Evolutionary conservation across 148 eudicot genomes (phyloP), one percentile per base, ranked within the genome.

Genomic region (Suaeda aralocaspica): DNA sequence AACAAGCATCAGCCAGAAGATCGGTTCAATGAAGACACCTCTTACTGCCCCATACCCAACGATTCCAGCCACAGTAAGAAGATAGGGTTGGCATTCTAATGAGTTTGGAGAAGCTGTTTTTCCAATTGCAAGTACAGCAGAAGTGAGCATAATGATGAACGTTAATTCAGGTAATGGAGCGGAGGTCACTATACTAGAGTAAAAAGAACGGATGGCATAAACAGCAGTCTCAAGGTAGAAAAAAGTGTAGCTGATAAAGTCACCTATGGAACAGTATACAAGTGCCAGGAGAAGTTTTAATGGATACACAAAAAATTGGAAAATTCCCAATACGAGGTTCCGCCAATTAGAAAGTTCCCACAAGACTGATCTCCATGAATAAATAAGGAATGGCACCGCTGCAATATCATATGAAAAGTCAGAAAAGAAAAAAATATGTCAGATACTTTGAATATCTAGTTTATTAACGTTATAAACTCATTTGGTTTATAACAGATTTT

Each of bases 331-430:
- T 22, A 79, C 15, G 34, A 68, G 77, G 56, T 82, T 89, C 68
- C 46, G 77, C 97, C 97, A 91, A 64, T 88, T 89, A 21, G 73
- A 75, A 19, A 91, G 88, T 72, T 91, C 97, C 94, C 90, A 89
- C 51, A 91, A 72, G 64, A 91, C 97, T 6, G 85, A 82, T 78
- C 97, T 87, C 97, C 97, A 91, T 3, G 90, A 69, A 73, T 91
- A 91, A 59, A 91, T 60, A 51, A 81, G 78, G 60, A 89, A 87
- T 53, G 80, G 86, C 33, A 80, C 59, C 31, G 85, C 97, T 91
- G 90, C 81, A 83, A 64, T 59, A 74, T 66, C 36, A 63, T 28
- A 19, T 2, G 45, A 44, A 72, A 67, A 7, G 71, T 76, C 22
- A 74, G 34, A 21, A 55, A 15, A 22, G 53, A 21, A 71, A 55